Evolutionary conservation across 2,329 filamentous ascomycete species (phyloP).

Genomic region (Fusarium sulawesiense): DNA sequence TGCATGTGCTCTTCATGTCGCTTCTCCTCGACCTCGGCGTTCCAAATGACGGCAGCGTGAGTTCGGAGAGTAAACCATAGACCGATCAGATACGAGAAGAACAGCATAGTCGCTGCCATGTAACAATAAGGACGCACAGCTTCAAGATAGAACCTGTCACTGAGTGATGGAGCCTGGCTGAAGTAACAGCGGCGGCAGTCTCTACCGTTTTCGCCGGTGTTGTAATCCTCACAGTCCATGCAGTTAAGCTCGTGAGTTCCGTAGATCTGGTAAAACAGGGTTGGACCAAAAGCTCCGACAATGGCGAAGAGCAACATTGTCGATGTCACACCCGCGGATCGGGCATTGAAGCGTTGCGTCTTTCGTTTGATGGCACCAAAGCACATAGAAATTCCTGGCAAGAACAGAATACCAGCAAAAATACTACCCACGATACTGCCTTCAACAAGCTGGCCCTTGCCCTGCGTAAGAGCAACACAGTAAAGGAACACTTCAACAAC

Average conservation of each 20-base stretch:
- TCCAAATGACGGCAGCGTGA: conserved; percentile 97
- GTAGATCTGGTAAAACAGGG: conserved; percentile 98
- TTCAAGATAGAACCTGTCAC: conserved; percentile 89
- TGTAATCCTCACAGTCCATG: conserved; percentile 67
- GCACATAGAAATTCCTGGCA: conserved; percentile 97
- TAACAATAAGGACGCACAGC: conserved; percentile 95
- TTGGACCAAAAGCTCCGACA: conserved; percentile 94
- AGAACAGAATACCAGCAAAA: conserved; percentile 93
- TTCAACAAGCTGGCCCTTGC: conserved; percentile 92
- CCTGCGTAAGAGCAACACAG: conserved; percentile 91
- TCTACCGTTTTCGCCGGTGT: conserved; percentile 54
- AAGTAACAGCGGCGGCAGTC: conserved; percentile 97
- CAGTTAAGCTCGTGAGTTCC: conserved; percentile 97
- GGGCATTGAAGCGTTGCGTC: conserved; percentile 97
- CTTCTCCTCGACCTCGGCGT: conserved; percentile 83
- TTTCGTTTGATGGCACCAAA: conserved; percentile 98
- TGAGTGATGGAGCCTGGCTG: conserved; percentile 83
- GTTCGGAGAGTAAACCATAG: conserved; percentile 96
- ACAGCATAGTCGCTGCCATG: conserved; percentile 84
- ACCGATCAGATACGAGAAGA: conserved; percentile 92
- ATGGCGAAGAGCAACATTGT: conserved; percentile 98
- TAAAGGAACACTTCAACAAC: conserved; percentile 98
- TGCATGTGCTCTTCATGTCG: conserved; percentile 67
- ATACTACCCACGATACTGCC: conserved; percentile 98
- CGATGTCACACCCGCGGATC: conserved; percentile 94